Conservation (phyloP, 192 early-diverging fungal genomes). For the Dimargaris xerosporica region DNA sequence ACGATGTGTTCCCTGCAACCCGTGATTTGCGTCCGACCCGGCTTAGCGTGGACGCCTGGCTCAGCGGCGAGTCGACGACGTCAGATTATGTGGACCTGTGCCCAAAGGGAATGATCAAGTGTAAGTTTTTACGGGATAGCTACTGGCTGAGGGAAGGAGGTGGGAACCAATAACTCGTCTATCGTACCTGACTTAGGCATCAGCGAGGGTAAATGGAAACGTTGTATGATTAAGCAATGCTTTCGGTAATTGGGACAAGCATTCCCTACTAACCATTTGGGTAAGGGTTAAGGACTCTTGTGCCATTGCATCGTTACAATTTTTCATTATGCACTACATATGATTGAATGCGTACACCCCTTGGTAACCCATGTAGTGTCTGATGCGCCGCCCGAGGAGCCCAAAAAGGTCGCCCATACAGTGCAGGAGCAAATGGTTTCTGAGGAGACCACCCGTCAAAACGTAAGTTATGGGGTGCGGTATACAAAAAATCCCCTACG, state of each 20-base stretch:
- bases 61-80: constrained; percentile 12
- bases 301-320: too few relatives aligned
- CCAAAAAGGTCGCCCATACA: background rate
- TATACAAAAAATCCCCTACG: background rate
- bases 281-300: too few relatives aligned
- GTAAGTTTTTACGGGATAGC: too few relatives aligned
- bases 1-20: constrained; percentile 66
- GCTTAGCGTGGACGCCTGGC: constrained; percentile 39
- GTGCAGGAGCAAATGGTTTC: constrained; percentile 8
- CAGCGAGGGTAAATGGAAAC: too few relatives aligned
- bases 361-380: constrained; percentile 12
- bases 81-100: constrained; percentile 17
- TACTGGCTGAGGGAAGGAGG: too few relatives aligned
- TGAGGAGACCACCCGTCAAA: background rate
- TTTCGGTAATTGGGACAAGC: too few relatives aligned
- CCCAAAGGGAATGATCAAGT: constrained; percentile 30
- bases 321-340: too few relatives aligned
- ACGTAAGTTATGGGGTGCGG: background rate
- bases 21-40: constrained; percentile 33
- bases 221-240: too few relatives aligned
- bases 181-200: too few relatives aligned
- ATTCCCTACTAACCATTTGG: too few relatives aligned
- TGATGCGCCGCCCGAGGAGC: constrained; percentile 23
- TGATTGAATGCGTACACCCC: too few relatives aligned
- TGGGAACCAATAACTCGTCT: too few relatives aligned